phyloP scores from a whole-genome alignment of 306 rosid species.

The Cucurbita argyrosperma region DNA sequence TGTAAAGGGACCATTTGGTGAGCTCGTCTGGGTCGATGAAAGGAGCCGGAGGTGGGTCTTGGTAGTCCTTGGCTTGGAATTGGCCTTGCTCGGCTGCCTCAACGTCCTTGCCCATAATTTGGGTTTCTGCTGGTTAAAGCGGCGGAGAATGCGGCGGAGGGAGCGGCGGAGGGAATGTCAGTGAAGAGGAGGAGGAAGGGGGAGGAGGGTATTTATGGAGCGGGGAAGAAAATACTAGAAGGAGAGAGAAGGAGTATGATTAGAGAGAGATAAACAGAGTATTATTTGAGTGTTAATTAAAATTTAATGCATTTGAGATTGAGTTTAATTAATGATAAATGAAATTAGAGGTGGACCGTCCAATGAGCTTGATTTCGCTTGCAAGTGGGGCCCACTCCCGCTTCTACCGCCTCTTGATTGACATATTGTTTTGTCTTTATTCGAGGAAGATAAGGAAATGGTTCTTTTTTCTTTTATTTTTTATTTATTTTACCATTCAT shows the following conservation, averaged over 20 bases:
- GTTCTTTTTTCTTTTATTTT: neutral
- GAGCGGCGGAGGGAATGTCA: neutral
- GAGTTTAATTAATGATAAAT: neutral
- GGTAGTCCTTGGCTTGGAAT: conserved; percentile 54
- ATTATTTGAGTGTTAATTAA: neutral
- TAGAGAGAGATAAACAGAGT: neutral
- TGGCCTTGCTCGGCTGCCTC: conserved; percentile 47
- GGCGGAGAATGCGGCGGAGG: no score
- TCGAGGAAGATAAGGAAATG: neutral
- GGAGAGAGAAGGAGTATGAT: neutral
- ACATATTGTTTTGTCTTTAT: neutral
- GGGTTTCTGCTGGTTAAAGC: no score
- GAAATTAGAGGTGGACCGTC: conserved; percentile 26
- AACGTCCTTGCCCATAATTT: conserved; percentile 49
- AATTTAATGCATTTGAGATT: neutral
- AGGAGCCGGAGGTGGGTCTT: conserved; percentile 78
- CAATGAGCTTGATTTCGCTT: conserved; percentile 47
- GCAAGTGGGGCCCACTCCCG: conserved; percentile 37
- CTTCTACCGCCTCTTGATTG: conserved; percentile 25
- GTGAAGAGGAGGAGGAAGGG: neutral
- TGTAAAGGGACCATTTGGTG: conserved; percentile 62
- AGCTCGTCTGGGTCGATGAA: conserved; percentile 50
- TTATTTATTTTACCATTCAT: neutral
- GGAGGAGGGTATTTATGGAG: conserved; percentile 43
- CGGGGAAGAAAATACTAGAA: conserved; percentile 11